phyloP scores from a whole-genome alignment of 1,139 yeast genomes.

The Kurtzmaniella quercitrusa region DNA sequence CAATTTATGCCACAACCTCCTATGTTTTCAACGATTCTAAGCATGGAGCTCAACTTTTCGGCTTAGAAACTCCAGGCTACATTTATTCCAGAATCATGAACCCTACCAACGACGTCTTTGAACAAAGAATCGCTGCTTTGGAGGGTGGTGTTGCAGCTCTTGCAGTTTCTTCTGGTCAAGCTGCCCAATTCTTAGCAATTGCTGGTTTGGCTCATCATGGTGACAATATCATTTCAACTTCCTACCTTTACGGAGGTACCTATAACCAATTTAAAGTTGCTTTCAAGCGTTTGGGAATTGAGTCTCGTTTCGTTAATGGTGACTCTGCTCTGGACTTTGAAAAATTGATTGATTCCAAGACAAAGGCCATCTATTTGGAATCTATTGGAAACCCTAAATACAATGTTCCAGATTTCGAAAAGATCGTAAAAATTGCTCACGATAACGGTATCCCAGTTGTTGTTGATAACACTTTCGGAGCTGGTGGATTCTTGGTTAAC shows the following conservation, averaged over 20 bases:
- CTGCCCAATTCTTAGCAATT: conserved; percentile 86
- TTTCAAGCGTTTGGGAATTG: conserved; percentile 83
- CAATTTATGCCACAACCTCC: conserved; percentile 85
- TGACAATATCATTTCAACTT: conserved; percentile 82
- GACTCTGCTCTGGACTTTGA: conserved; percentile 69
- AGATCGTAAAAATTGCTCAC: conserved; percentile 73
- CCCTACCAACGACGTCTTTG: conserved; percentile 90
- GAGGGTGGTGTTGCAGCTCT: conserved; percentile 91
- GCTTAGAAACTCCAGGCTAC: conserved; percentile 75
- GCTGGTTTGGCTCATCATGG: conserved; percentile 84
- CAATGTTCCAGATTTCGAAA: conserved; percentile 88
- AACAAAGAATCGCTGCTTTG: conserved; percentile 85
- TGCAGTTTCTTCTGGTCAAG: conserved; percentile 92
- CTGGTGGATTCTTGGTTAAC: conserved; percentile 84
- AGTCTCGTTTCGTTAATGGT: conserved; percentile 78
- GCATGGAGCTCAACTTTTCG: conserved; percentile 89
- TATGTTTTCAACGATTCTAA: conserved; percentile 82
- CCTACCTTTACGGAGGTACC: conserved; percentile 94
- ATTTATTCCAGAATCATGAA: conserved; percentile 88
- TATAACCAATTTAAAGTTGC: conserved; percentile 93
- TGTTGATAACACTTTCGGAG: conserved; percentile 96
- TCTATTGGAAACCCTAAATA: conserved; percentile 93
- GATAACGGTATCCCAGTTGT: conserved; percentile 87
- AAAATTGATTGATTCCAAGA: conserved; percentile 70
- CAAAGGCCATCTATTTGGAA: conserved; percentile 88